Conservation (phyloP, 345 rosid genomes). For the Zanthoxylum bungeanum region DNA sequence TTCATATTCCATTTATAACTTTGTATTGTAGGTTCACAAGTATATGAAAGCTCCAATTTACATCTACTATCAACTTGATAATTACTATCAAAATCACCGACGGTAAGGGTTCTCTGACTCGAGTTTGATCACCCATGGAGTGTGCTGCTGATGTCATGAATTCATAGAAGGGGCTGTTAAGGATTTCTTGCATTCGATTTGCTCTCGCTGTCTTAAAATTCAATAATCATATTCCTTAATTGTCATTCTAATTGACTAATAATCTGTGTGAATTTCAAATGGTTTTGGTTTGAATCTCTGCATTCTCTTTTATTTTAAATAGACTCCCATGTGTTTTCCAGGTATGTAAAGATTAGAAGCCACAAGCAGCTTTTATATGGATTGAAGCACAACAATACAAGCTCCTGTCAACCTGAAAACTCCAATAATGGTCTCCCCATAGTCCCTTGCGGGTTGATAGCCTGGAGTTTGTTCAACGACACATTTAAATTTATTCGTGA, state of each 20-base stretch:
- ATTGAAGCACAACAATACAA: conserved; percentile 36
- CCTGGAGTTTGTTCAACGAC: conserved; percentile 92
- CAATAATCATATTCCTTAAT: background rate
- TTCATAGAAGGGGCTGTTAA: background rate
- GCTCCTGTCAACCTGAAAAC: conserved; percentile 71
- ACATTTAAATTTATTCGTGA: conserved; percentile 56
- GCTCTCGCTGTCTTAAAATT: background rate
- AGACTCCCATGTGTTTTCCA: conserved; percentile 21
- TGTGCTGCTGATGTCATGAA: background rate
- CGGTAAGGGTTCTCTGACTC: conserved; percentile 44
- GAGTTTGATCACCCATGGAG: conserved; percentile 7
- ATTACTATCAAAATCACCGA: conserved; percentile 82
- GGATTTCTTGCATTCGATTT: background rate
- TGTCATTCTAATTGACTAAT: background rate
- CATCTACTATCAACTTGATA: conserved; percentile 84
- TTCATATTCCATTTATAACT: conserved; percentile 6
- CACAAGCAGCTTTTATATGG: conserved; percentile 71
- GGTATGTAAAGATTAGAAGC: conserved; percentile 86
- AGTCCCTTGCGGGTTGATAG: conserved; percentile 77
- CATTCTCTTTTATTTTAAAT: conserved; percentile 1
- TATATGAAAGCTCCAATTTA: conserved; percentile 82
- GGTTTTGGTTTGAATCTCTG: background rate
- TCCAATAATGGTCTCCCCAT: conserved; percentile 53
- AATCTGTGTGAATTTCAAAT: background rate
- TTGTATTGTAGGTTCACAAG: conserved; percentile 55